Conservation (phyloP, 2,329 filamentous ascomycete species). For the Aspergillus sclerotialis region DNA sequence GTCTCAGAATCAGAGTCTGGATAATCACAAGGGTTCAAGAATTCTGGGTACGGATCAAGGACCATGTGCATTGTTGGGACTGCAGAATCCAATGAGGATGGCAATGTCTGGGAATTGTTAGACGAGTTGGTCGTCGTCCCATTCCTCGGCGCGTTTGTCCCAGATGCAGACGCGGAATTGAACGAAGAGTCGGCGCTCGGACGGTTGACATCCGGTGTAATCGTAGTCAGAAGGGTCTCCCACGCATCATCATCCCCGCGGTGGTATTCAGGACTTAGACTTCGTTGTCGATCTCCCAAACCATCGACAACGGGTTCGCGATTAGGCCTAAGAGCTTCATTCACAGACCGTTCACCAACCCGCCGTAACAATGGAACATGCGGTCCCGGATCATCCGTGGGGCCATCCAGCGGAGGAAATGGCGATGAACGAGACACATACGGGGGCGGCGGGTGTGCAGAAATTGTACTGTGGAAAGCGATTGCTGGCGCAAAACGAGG, state of each 20-base stretch:
- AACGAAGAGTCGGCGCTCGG: conserved; percentile 81
- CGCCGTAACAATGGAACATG: conserved; percentile 23
- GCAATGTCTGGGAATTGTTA: conserved; percentile 39
- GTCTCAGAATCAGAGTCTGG: conserved; percentile 29
- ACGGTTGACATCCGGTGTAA: conserved; percentile 73
- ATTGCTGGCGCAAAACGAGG: conserved; percentile 40
- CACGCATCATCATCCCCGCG: conserved; percentile 54
- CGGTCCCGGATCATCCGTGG: conserved; percentile 13
- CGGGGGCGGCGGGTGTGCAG: conserved; percentile 16
- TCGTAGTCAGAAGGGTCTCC: conserved; percentile 73
- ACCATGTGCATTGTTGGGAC: conserved; percentile 19
- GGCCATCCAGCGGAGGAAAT: conserved; percentile 16
- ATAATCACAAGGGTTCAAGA: conserved; percentile 32
- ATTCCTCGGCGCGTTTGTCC: conserved; percentile 18
- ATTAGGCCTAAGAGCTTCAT: conserved; percentile 13
- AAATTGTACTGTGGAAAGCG: conserved; percentile 19
- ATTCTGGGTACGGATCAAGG: conserved; percentile 28
- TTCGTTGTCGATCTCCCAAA: conserved; percentile 76
- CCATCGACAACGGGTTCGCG: conserved; percentile 51
- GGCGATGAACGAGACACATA: conserved; percentile 16
- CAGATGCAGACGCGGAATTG: conserved; percentile 46
- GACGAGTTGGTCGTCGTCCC: conserved; percentile 26
- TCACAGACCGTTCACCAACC: conserved; percentile 27
- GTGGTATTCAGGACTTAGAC: conserved; percentile 58
- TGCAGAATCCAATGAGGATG: conserved; percentile 15